Base-by-base conservation (phyloP, 495 filamentous ascomycete species). In the Echria macrotheca region DNA sequence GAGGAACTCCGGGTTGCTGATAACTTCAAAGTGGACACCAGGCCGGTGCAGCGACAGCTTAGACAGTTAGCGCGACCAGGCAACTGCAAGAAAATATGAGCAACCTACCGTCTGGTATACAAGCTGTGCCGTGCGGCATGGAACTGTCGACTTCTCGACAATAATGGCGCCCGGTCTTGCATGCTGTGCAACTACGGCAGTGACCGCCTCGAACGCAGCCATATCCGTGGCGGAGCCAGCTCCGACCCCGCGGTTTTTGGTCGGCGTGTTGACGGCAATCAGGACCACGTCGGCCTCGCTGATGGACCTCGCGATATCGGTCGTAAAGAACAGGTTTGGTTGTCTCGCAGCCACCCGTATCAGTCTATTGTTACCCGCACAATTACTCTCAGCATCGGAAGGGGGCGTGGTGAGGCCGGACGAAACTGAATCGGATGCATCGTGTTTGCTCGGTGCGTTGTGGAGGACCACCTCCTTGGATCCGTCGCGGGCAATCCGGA, bases 111-210 rank as follows among this genome's bases (percentile, higher is more conserved):
- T 85, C 44, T 80, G 73, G 40, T 77, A 72, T n/a, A 91, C 76
- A 8, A 78, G 70, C 40, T 88, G 71, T 1, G 87, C 82, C 5
- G 87, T 91, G 29, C 83, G 70, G 57, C 83, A 86, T 2, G 87
- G 87, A 25, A 91, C 87, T 0, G 87, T 91, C 25, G 79, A 83
- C 65, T 90, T 91, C 65, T 91, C 87, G 4, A 91, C 87, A 18
- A 91, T 72, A 49, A 89, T 86, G 36, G 83, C 81, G 26, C 83
- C 83, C 4, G 75, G 67, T 28, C 73, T 77, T 3, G 86, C 81
- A 41, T 82, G 66, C 40, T 72, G 66, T 1, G 87, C 87, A 38
- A 91, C 81, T 37, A 76, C 77, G 25, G 77, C 69, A 4, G 78
- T 78, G 0, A 83, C 87, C 15, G 74, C 74, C 61, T 91, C 86